phyloP scores from a whole-genome alignment of 345 rosid species.

The Arabidopsis arenosa region DNA sequence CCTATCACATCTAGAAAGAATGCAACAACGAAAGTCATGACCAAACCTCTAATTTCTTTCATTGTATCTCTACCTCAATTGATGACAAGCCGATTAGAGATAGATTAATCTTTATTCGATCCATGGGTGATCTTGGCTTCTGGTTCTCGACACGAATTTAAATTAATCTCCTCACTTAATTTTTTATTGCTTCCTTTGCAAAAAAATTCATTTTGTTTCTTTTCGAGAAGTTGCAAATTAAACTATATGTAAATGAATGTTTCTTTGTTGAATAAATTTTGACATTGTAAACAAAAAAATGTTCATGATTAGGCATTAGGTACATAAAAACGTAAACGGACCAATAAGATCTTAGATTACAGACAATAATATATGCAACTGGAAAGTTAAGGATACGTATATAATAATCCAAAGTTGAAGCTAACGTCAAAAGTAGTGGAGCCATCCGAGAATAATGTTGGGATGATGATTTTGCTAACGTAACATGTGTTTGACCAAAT shows the following conservation, averaged over 20 bases:
- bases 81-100: neutral
- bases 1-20: too few species aligned
- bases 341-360: constrained; percentile 5
- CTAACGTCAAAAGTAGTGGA: constrained; percentile 36
- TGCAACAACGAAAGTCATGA: too few species aligned
- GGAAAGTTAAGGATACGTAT: constrained; percentile 7
- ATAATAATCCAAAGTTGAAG: constrained; percentile 27
- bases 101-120: neutral
- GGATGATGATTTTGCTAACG: constrained; percentile 30
- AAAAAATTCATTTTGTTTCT: neutral
- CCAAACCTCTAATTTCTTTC: too few species aligned
- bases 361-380: neutral
- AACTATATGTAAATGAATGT: neutral
- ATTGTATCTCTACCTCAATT: too few species aligned
- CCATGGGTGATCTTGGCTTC: neutral
- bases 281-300: neutral
- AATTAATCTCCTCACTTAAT: neutral
- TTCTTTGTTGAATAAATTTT: neutral
- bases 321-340: constrained; percentile 9
- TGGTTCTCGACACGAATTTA: neutral
- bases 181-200: neutral
- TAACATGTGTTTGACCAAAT: constrained; percentile 41
- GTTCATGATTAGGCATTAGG: constrained; percentile 18
- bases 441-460: constrained; percentile 36
- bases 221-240: neutral